Evolutionary conservation across 1,284 basidiomycete genomes (phyloP).

Genomic region (Ustilago nuda): DNA sequence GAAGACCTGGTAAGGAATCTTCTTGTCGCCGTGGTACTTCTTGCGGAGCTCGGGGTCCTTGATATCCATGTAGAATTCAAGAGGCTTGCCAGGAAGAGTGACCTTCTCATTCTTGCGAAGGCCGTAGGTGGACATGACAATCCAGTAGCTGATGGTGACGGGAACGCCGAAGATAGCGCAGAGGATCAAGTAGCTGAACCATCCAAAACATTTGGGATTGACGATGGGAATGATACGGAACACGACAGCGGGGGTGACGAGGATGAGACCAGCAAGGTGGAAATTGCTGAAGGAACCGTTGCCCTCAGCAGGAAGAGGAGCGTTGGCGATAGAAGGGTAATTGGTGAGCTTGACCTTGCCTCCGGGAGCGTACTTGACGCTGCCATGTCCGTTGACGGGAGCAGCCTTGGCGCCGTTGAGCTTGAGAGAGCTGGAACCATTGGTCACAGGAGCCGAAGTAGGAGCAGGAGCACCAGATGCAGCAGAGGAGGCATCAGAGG

Average conservation of each 20-base stretch:
- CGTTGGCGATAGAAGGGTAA: constrained; percentile 66
- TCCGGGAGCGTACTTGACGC: constrained; percentile 57
- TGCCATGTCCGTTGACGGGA: constrained; percentile 18
- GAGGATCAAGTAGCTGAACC: constrained; percentile 71
- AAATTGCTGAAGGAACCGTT: constrained; percentile 70
- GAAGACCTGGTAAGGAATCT: constrained; percentile 97
- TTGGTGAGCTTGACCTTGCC: constrained; percentile 68
- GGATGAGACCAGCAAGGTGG: constrained; percentile 78
- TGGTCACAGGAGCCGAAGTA: constrained; percentile 7
- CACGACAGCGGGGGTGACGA: constrained; percentile 64
- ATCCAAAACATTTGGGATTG: constrained; percentile 66
- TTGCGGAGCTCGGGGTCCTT: constrained; percentile 83
- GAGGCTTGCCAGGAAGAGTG: constrained; percentile 77
- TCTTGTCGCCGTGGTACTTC: constrained; percentile 80
- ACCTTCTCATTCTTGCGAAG: constrained; percentile 87
- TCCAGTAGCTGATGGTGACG: constrained; percentile 88
- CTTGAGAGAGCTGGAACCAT: constrained; percentile 30
- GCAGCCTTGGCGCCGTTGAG: constrained; percentile 26
- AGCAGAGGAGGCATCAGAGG: constrained; percentile 9
- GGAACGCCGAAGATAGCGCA: constrained; percentile 81
- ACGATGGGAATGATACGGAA: constrained; percentile 67
- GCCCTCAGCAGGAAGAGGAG: constrained; percentile 66
- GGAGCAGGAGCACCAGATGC: constrained; percentile 3
- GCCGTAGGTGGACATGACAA: constrained; percentile 84
- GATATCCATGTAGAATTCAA: constrained; percentile 91